phyloP scores from a whole-genome alignment of 108 stramenopile species.

The Cyclostephanos tholiformis region DNA sequence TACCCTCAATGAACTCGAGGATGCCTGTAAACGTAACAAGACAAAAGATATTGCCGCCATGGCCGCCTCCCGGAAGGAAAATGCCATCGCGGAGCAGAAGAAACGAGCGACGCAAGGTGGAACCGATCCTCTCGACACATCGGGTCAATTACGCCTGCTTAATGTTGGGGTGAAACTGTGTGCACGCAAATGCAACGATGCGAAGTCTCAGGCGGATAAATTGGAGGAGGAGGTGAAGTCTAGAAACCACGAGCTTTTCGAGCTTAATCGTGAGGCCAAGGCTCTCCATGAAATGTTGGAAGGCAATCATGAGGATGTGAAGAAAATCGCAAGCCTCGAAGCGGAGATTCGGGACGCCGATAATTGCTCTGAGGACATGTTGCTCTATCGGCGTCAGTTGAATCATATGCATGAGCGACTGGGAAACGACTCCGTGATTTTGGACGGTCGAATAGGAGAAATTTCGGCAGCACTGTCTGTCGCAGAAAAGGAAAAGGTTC shows the following conservation, averaged over 20 bases:
- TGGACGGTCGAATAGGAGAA: conserved; percentile 63
- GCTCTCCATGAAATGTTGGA: conserved; percentile 68
- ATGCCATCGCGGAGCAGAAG: conserved; percentile 30
- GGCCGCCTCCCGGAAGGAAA: conserved; percentile 38
- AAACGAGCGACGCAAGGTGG: conserved; percentile 38
- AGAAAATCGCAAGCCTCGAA: conserved; percentile 50
- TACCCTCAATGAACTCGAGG: conserved; percentile 46
- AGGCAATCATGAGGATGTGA: conserved; percentile 57
- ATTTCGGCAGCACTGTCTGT: conserved; percentile 59
- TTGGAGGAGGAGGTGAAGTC: conserved; percentile 53
- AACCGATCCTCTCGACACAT: conserved; percentile 23
- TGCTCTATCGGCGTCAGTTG: conserved; percentile 68
- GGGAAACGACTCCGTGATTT: conserved; percentile 57
- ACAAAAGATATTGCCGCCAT: conserved; percentile 39
- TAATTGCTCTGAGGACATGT: conserved; percentile 45
- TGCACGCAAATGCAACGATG: conserved; percentile 70
- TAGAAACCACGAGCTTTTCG: conserved; percentile 50
- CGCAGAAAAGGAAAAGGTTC: conserved; percentile 44
- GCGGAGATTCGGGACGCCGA: conserved; percentile 58
- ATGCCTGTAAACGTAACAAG: conserved; percentile 42
- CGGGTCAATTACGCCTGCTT: conserved; percentile 48
- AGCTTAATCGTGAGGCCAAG: conserved; percentile 57
- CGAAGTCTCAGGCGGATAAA: conserved; percentile 55
- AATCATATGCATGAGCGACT: conserved; percentile 66
- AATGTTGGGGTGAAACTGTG: conserved; percentile 56